A percentile compares a stretch with the other conserved stretches of the same genome.
These are phyloP conservation scores for Paracoccidioides lutzii DNA, from an alignment of 2,329 filamentous ascomycete genomes.

Conservation along the genomic window DNA sequence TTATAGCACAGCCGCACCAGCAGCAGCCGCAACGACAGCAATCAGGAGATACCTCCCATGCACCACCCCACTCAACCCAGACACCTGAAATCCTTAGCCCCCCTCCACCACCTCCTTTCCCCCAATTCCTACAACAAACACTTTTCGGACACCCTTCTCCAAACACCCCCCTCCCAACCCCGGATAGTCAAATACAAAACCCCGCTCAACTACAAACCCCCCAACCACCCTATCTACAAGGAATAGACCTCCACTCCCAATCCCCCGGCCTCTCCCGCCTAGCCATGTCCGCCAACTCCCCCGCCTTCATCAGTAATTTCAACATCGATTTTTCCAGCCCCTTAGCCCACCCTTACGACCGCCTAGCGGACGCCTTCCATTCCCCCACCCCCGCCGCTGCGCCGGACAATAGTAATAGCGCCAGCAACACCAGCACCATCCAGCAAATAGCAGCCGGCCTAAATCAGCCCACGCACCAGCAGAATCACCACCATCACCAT, in stretches of 20 bases:
- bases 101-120: not conserved
- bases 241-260: not conserved
- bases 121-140: not conserved
- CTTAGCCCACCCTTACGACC: constrained; percentile 3
- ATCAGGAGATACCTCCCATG: not conserved
- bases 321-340: constrained; percentile 5
- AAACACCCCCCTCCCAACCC: not conserved
- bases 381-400: not conserved
- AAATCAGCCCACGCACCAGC: not conserved
- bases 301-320: constrained; percentile 1
- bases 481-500: not conserved
- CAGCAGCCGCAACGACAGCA: not conserved
- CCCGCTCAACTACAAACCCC: not conserved
- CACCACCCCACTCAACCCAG: not conserved
- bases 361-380: not conserved
- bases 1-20: not conserved
- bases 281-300: not conserved
- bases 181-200: not conserved
- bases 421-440: not conserved
- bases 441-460: not conserved
- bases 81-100: not conserved
- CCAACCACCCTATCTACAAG: not conserved
- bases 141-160: not conserved
- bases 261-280: constrained; percentile 1
- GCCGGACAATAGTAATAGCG: not conserved